Base-by-base conservation (phyloP, 2,329 filamentous ascomycete species). In the Rugonectria rugulosa region DNA sequence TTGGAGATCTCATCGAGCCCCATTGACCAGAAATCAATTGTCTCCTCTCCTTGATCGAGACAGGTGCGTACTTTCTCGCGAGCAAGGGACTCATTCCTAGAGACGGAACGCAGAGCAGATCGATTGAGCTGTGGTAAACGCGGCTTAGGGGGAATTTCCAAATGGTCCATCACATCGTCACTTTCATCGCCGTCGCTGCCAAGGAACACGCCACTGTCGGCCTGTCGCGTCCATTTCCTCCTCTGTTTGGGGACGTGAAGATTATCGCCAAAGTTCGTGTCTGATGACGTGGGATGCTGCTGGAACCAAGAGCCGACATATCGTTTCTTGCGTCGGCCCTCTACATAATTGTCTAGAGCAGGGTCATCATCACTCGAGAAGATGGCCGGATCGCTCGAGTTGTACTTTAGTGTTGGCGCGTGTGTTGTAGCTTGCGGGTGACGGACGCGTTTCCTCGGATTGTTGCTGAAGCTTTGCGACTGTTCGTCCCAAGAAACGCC, bases 341-440 rank as follows among this genome's bases (percentile, higher is more conserved):
- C 75, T 20, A 79, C 75, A 66, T 90, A 90, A 64, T 88, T 88
- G 57, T 89, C 86, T 42, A 87, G 70, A 2, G 83, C 82, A 3
- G 86, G 85, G 53, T 90, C 88, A 65, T 90, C 88, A 56, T 91
- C 88, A 69, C 86, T 88, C 4, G 87, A 90, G 72, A 91, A 91
- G 21, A 90, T 71, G 43, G 86, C 81, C 4, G 88, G 87, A 65
- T 91, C 88, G 67, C 88, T 90, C 17, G 87, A 90, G 68, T 86
- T 85, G 68, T 82, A 75, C 31, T 76, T 66, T 2, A 66, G 57
- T 5, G 70, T 60, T 31, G 68, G 63, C 50, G 69, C 67, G 54
- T 69, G 65, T 20, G 65, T 66, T 23, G 65, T 56, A 17, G 53
- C 62, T 15, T 68, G 62, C 19, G 48, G 29, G 26, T 67, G 64